Evolutionary conservation across 2,329 filamentous ascomycete species (phyloP), one percentile per base, ranked within the genome.

Genomic region (Clonostachys rosea): DNA sequence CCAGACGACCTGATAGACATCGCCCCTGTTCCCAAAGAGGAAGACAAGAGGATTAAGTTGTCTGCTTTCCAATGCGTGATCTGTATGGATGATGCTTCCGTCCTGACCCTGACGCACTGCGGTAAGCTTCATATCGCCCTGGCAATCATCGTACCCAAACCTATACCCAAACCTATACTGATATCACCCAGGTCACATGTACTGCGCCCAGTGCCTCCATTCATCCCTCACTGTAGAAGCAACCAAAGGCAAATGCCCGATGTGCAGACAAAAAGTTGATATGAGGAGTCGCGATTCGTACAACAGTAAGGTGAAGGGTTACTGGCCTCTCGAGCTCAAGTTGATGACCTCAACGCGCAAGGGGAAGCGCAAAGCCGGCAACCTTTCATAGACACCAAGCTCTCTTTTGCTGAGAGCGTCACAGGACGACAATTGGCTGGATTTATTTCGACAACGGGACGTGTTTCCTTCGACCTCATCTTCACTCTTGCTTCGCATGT

Each of bases 101-200:
- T 71, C 30, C 56, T 86, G 50, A 84, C 80, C 2, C 76, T 84
- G 42, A 86, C 83, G 4, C 79, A 84, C 61, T 86, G 83, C 62
- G 83, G 83, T 86, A 78, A 53, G 79, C 67, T 42, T 36, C 33
- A 9, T 7, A 33, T 12, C 34, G 7, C 35, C 33, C 13, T 12
- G n/a, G 36, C 40, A 34, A 30, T 43, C 30, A 10, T 7, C 18
- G n/a, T 13, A 8, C 34, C 24, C 56, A 40, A 18, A 18, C 53
- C 59, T 36, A 56, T 13, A 8, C 34, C 24, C 56, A 40, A 18
- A 18, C 53, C 59, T 36, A 56, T 51, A 53, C 34, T 35, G 45
- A 47, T 24, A 39, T 18, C 36, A 11, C 39, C 11, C 18, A 85
- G 83, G 83, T 10, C 83, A 86, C 56, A 65, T 86, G 4, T 86